Conservation (phyloP, 2,329 filamentous ascomycete genomes). For the Calycina herbarum region DNA sequence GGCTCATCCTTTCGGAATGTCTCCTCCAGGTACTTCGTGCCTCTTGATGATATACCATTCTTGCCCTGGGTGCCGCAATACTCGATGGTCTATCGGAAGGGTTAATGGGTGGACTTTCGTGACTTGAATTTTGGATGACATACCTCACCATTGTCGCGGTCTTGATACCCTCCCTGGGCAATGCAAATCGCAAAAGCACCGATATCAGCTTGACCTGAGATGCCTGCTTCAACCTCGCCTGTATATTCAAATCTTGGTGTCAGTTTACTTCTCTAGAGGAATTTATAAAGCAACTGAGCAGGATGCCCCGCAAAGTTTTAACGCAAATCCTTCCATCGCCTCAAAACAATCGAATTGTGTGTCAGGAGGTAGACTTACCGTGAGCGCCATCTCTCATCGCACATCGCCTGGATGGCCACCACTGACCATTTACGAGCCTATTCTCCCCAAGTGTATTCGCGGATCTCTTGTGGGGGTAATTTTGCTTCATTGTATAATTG, state of each 20-base stretch:
- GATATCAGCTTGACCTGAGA: constrained; percentile 45
- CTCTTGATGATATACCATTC: constrained; percentile 37
- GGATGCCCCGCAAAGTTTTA: too few species aligned
- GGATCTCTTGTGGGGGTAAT: constrained; percentile 15
- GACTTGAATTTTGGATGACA: constrained; percentile 7
- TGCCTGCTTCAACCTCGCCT: constrained; percentile 45
- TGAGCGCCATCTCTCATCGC: constrained; percentile 54
- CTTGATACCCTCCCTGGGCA: constrained; percentile 46
- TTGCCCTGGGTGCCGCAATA: constrained; percentile 50
- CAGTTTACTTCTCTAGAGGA: background rate
- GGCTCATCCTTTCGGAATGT: constrained; percentile 40
- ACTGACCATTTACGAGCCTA: constrained; percentile 42
- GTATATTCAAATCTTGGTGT: background rate
- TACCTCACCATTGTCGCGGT: constrained; percentile 48
- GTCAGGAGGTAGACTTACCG: constrained; percentile 33
- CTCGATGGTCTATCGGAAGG: constrained; percentile 41
- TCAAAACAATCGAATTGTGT: too few species aligned
- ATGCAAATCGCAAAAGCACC: constrained; percentile 56
- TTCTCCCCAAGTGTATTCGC: constrained; percentile 35
- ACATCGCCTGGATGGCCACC: constrained; percentile 54
- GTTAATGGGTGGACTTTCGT: background rate
- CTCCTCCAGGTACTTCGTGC: constrained; percentile 46
- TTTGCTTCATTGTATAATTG: constrained; percentile 16
- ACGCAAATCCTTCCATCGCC: too few species aligned
- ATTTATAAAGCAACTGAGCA: too few species aligned